A percentile compares a stretch with the other conserved stretches of the same genome.
Conservation (phyloP, 2,329 filamentous ascomycete genomes). For the Endothia cerciana region DNA sequence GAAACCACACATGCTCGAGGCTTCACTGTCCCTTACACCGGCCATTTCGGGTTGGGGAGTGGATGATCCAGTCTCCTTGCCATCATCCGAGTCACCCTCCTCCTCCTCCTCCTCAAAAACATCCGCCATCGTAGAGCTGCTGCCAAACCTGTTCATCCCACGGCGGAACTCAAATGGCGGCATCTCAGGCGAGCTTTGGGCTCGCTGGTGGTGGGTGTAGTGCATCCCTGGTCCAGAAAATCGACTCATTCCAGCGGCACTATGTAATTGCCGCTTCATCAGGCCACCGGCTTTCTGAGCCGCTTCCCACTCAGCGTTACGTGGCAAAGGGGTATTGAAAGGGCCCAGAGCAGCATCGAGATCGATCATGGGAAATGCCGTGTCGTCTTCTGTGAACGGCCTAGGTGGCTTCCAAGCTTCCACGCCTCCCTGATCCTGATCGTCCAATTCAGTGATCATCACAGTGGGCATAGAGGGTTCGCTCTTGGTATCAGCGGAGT, state of each 20-base stretch:
- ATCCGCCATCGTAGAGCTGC: conserved; percentile 78
- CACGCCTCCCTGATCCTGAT: conserved; percentile 33
- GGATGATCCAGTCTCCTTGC: conserved; percentile 32
- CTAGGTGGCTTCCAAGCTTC: conserved; percentile 44
- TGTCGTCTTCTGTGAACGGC: conserved; percentile 59
- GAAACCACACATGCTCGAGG: conserved; percentile 16
- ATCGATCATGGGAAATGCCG: conserved; percentile 83
- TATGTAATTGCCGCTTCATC: conserved; percentile 74
- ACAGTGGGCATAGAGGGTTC: conserved; percentile 44
- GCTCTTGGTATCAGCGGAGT: conserved; percentile 34
- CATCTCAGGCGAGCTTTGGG: conserved; percentile 80
- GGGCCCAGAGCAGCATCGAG: conserved; percentile 91
- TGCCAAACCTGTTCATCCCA: conserved; percentile 65
- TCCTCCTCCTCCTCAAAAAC: conserved; percentile 88
- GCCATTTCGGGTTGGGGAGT: conserved; percentile 42
- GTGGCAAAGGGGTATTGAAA: conserved; percentile 77
- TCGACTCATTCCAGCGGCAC: conserved; percentile 71
- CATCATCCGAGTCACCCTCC: conserved; percentile 60
- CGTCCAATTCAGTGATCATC: conserved; percentile 46
- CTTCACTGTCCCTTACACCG: conserved; percentile 37
- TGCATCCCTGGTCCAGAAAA: conserved; percentile 72
- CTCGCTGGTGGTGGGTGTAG: conserved; percentile 69
- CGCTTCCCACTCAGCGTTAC: conserved; percentile 68
- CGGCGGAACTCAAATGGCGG: conserved; percentile 70
- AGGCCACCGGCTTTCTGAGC: conserved; percentile 62